Percentiles rank a stretch among this genome's conserved stretches.
These are phyloP conservation scores for Penicillium coprophilum DNA, from an alignment of 495 filamentous ascomycete species.

Conservation along the genomic window DNA sequence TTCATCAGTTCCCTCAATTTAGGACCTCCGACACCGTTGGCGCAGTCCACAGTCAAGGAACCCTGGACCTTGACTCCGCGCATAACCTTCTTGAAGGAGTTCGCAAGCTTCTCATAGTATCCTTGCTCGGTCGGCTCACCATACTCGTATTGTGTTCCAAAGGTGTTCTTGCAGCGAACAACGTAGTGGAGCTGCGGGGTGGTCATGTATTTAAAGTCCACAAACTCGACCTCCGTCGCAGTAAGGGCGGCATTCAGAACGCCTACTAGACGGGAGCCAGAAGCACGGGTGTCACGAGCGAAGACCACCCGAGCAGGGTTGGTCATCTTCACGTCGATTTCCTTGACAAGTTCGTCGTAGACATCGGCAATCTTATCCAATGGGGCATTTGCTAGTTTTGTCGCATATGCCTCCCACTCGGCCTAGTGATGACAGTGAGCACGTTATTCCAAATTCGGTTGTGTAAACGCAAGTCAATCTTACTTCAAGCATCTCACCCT, in stretches of 20 bases:
- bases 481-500: slow-evolving; percentile 95
- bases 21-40: slow-evolving; percentile 93
- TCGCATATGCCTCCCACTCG: slow-evolving; percentile 88
- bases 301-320: slow-evolving; percentile 77
- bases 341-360: slow-evolving; percentile 69
- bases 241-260: slow-evolving; percentile 76
- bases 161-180: slow-evolving; percentile 90
- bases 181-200: slow-evolving; percentile 97
- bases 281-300: slow-evolving; percentile 90
- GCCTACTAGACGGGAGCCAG: slow-evolving; percentile 75
- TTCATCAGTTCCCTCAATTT: slow-evolving; percentile 88
- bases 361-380: slow-evolving; percentile 70
- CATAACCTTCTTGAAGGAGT: slow-evolving; percentile 79
- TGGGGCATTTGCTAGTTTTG: slow-evolving; percentile 78
- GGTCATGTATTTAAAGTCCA: slow-evolving; percentile 83
- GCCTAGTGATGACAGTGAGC: slow-evolving; percentile 37
- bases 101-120: slow-evolving; percentile 88
- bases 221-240: slow-evolving; percentile 67
- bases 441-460: background rate
- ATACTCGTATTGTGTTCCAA: slow-evolving; percentile 76
- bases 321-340: slow-evolving; percentile 71
- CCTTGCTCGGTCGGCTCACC: slow-evolving; percentile 85
- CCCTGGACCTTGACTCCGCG: slow-evolving; percentile 69
- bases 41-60: slow-evolving; percentile 83
- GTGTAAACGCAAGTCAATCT: slow-evolving; percentile 10